Evolutionary conservation across 108 stramenopile species (phyloP), one percentile per base, ranked within the genome.

Genomic region (Chaetoceros muelleri): DNA sequence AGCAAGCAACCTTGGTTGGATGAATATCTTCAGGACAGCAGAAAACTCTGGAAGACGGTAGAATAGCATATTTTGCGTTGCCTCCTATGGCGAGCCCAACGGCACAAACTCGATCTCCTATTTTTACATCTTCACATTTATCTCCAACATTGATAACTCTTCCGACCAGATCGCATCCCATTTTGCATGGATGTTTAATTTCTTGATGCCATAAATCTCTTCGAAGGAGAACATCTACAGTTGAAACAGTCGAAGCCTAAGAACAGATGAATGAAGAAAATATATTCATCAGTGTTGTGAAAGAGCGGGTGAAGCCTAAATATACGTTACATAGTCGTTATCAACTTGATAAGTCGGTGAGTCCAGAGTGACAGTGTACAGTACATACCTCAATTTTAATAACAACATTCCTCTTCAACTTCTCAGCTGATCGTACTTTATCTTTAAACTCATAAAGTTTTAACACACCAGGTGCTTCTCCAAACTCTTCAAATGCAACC

Each of bases 101-200:
- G 3, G 71, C 78, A 18, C 75, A 78, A 24, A 85, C 84, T 27
- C 75, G 73, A 60, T 79, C 78, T 25, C 84, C 84, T 16, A 58
- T 60, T 55, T 67, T 55, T 19, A 73, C 70, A 16, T 59, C 62
- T 40, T 40, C 34, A 10, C 5, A 5, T 40, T 40, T 40, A 40
- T 13, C 13, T 5, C 34, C 34, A 40, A 40, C 34, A 40, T 40
- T 40, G 34, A 40, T 40, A 40, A 40, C 13, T 40, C 34, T 40
- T 40, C 34, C 34, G 13, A 40, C 34, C 5, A 40, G 34, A 40
- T 40, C 34, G 34, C 34, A 40, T 40, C 34, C 34, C 34, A 40
- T 40, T 40, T 40, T 40, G 34, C 34, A 40, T 40, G 34, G 34
- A 40, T 40, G 34, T 40, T 40, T 40, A 40, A 40, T 40, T 40